Percentiles rank a stretch among this genome's conserved stretches.
Evolutionary conservation across 768 basidiomycete species (phyloP).

Genomic region (Agaricus subrufescens): DNA sequence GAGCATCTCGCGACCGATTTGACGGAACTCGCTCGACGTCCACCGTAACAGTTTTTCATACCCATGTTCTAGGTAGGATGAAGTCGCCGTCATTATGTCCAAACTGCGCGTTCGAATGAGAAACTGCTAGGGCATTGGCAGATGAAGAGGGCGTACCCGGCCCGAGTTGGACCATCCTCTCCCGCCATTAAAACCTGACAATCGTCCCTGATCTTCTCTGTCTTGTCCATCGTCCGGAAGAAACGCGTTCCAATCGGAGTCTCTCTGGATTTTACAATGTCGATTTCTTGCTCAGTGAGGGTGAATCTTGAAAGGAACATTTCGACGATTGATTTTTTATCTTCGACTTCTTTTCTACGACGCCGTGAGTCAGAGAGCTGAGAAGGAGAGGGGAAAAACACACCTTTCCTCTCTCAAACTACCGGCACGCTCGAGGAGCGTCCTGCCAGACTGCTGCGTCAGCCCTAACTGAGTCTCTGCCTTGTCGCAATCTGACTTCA

Average conservation of each 20-base stretch:
- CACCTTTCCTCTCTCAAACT: slow-evolving; percentile 72
- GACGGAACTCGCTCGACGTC: slow-evolving; percentile 80
- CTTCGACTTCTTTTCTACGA: slow-evolving; percentile 61
- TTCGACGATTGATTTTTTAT: slow-evolving; percentile 66
- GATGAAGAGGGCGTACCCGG: slow-evolving; percentile 50
- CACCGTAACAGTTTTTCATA: slow-evolving; percentile 88
- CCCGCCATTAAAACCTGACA: slow-evolving; percentile 86
- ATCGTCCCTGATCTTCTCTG: slow-evolving; percentile 76
- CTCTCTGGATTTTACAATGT: slow-evolving; percentile 74
- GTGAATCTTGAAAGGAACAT: slow-evolving; percentile 87
- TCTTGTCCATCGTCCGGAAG: slow-evolving; percentile 85
- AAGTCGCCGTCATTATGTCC: slow-evolving; percentile 85
- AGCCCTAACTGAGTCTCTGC: slow-evolving; percentile 72
- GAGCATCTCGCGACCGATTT: slow-evolving; percentile 68
- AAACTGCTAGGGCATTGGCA: not conserved
- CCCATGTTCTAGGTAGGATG: slow-evolving; percentile 79
- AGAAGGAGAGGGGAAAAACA: slow-evolving; percentile 11
- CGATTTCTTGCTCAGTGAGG: slow-evolving; percentile 64
- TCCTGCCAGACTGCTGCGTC: slow-evolving; percentile 73
- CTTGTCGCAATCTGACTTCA: slow-evolving; percentile 80
- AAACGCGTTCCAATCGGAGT: slow-evolving; percentile 69
- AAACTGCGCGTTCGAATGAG: slow-evolving; percentile 38
- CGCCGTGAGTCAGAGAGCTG: too few species aligned
- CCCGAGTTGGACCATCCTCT: slow-evolving; percentile 72
- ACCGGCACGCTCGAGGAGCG: slow-evolving; percentile 78